Evolutionary conservation across 495 filamentous ascomycete genomes (phyloP).

Genomic region (Staphylotrichum longicolle): DNA sequence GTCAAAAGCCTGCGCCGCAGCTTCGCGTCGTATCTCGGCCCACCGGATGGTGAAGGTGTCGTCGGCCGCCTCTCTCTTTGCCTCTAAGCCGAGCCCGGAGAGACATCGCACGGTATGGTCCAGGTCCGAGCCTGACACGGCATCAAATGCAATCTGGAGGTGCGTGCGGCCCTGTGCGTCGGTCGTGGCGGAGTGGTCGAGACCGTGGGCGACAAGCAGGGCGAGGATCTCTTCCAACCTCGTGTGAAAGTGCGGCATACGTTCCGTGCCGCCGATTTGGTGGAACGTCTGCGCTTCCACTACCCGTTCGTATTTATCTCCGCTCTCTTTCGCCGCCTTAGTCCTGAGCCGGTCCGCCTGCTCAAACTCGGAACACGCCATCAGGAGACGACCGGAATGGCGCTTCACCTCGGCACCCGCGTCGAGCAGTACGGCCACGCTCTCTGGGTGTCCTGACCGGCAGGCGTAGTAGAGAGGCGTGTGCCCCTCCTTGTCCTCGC

Average conservation of each 20-base stretch:
- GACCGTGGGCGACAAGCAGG: slow-evolving; percentile 22
- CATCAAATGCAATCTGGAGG: neutral
- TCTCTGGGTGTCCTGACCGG: slow-evolving; percentile 38
- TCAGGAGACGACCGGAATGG: slow-evolving; percentile 18
- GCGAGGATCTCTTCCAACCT: slow-evolving; percentile 28
- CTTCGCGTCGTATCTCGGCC: neutral
- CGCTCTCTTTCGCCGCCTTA: too few species aligned
- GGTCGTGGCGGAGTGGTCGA: neutral
- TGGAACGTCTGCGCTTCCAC: too few species aligned
- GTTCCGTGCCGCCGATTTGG: neutral
- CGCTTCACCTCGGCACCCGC: slow-evolving; percentile 33
- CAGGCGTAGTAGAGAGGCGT: slow-evolving; percentile 42
- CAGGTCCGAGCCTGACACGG: neutral
- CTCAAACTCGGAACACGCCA: slow-evolving; percentile 27
- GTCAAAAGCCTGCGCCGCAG: slow-evolving; percentile 1
- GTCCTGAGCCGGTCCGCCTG: slow-evolving; percentile 4
- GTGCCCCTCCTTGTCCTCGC: slow-evolving; percentile 18
- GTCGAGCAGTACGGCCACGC: slow-evolving; percentile 34
- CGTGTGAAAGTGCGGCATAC: slow-evolving; percentile 8
- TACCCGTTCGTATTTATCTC: too few species aligned
- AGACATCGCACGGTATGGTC: slow-evolving; percentile 3
- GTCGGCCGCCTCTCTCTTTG: too few species aligned
- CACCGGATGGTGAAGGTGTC: neutral
- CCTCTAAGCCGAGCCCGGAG: neutral
- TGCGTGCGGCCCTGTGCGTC: neutral